These are phyloP conservation scores for Avena eriantha DNA, from an alignment of 176 grass and related monocot genomes.

Conservation along the genomic window DNA sequence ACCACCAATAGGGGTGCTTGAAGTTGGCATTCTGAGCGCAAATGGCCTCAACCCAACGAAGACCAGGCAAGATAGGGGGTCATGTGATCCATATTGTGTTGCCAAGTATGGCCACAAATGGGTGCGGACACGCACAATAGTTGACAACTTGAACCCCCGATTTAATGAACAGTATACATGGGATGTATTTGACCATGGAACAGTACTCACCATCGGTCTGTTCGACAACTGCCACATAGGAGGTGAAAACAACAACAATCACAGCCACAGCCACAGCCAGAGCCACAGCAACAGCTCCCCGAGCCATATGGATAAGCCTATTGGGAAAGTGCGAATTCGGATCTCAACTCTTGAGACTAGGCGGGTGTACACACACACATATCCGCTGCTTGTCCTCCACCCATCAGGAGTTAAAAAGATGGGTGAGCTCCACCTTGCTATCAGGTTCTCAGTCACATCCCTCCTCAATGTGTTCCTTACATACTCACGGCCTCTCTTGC, in stretches of 20 bases:
- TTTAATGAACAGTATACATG: constrained; percentile 96
- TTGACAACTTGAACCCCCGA: constrained; percentile 65
- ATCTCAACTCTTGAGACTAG: constrained; percentile 82
- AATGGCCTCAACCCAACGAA: constrained; percentile 72
- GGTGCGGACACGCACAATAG: constrained; percentile 87
- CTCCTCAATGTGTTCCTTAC: constrained; percentile 65
- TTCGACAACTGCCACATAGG: constrained; percentile 84
- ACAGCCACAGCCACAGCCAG: not conserved
- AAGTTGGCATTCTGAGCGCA: constrained; percentile 85
- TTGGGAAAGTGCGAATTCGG: constrained; percentile 86
- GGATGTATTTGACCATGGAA: constrained; percentile 90
- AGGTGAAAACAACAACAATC: constrained; percentile 28
- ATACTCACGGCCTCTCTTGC: constrained; percentile 80
- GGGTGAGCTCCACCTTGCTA: constrained; percentile 88
- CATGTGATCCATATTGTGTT: constrained; percentile 90
- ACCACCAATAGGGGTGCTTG: constrained; percentile 78
- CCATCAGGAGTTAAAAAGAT: constrained; percentile 91
- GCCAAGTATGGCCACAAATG: constrained; percentile 97
- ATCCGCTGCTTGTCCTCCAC: constrained; percentile 84
- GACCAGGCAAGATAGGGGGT: constrained; percentile 60
- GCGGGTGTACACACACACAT: constrained; percentile 82
- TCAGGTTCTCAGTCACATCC: constrained; percentile 82
- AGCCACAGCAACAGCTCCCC: constrained; percentile 31
- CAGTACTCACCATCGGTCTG: constrained; percentile 82
- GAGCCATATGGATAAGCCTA: constrained; percentile 59